Percentiles rank a stretch among this genome's conserved stretches.
phyloP scores from a whole-genome alignment of 441 rosid species.

The Populus hybrid region DNA sequence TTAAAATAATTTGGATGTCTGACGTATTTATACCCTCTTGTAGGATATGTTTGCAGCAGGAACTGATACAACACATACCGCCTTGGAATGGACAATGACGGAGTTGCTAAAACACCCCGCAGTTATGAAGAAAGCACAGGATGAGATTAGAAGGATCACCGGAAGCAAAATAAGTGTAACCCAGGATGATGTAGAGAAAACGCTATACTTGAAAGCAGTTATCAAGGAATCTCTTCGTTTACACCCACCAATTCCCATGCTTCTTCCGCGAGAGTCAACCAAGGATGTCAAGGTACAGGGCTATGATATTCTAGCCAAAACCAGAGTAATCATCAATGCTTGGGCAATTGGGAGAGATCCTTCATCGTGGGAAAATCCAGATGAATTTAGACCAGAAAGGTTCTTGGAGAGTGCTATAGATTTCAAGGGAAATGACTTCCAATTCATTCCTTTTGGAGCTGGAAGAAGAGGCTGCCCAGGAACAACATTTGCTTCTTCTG shows the following conservation, averaged over 20 bases:
- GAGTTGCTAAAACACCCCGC: constrained; percentile 36
- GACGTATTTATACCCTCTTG: background rate
- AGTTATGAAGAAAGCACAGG: constrained; percentile 36
- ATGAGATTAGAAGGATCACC: constrained; percentile 17
- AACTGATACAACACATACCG: constrained; percentile 38
- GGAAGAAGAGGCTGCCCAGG: constrained; percentile 43
- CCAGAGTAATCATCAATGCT: constrained; percentile 39
- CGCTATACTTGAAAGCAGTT: constrained; percentile 37
- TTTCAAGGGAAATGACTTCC: constrained; percentile 36
- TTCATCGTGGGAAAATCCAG: constrained; percentile 34
- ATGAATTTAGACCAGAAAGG: constrained; percentile 46
- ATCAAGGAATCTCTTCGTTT: constrained; percentile 51
- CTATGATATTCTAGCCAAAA: constrained; percentile 34
- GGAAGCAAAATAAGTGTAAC: constrained; percentile 23
- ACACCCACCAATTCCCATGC: constrained; percentile 42
- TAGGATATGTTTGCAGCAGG: constrained; percentile 46
- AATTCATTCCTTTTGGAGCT: constrained; percentile 39
- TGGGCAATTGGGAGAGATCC: constrained; percentile 54
- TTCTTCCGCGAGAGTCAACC: constrained; percentile 39
- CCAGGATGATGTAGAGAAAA: constrained; percentile 21
- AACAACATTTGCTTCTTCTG: constrained; percentile 21
- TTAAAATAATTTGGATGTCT: background rate
- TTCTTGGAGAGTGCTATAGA: constrained; percentile 31
- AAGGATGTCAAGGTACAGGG: constrained; percentile 32
- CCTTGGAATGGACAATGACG: constrained; percentile 45